Evolutionary conservation across 345 rosid species (phyloP).

Genomic region (Citropsis articulata): DNA sequence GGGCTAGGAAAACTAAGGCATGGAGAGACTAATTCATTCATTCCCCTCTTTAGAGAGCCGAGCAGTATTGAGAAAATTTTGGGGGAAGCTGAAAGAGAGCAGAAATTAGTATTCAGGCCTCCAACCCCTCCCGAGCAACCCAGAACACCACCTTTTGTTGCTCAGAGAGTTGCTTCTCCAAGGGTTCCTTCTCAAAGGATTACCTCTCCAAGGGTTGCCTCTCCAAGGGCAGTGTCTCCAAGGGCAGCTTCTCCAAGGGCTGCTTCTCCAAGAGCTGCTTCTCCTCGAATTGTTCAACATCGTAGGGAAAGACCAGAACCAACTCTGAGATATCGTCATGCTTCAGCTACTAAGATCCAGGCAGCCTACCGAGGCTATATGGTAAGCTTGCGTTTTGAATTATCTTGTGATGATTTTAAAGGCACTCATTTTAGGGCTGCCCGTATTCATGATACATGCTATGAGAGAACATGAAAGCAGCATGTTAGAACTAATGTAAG

Average conservation of each 20-base stretch:
- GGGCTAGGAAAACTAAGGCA: conserved; percentile 49
- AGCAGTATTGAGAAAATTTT: conserved; percentile 93
- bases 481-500: not conserved
- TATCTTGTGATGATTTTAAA: not conserved
- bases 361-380: conserved; percentile 81
- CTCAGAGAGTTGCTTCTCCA: conserved; percentile 54
- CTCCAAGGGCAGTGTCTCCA: conserved; percentile 58
- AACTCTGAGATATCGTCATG: conserved; percentile 50
- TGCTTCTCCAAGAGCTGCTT: conserved; percentile 40
- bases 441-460: not conserved
- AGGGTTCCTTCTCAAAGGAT: conserved; percentile 46
- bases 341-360: conserved; percentile 80
- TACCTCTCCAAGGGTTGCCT: conserved; percentile 43
- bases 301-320: conserved; percentile 73
- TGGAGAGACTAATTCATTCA: conserved; percentile 77
- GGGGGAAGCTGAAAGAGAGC: conserved; percentile 91
- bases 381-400: conserved; percentile 47
- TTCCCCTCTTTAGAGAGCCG: conserved; percentile 77
- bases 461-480: not conserved
- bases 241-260: conserved; percentile 45
- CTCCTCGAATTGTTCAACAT: conserved; percentile 40
- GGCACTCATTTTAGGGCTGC: not conserved
- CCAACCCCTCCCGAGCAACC: conserved; percentile 61
- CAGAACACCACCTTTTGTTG: conserved; percentile 40
- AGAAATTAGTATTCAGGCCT: conserved; percentile 66